Evolutionary conservation across 164 flowering plant genomes (phyloP).

Genomic region (Vitis vinifera): DNA sequence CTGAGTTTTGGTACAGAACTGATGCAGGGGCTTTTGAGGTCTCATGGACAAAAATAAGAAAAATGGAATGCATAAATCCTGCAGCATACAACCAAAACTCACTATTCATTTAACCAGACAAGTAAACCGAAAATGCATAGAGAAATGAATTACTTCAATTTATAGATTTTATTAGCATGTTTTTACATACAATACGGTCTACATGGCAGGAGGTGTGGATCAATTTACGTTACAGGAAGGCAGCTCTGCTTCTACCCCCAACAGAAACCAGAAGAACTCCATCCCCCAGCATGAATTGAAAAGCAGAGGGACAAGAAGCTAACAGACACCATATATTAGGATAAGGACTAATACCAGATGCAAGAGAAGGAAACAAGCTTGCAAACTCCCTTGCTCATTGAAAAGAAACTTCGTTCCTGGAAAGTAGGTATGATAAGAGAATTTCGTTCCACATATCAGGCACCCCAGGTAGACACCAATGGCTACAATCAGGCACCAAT

Average conservation of each 20-base stretch:
- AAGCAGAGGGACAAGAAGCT: too few relatives aligned
- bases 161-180: background rate
- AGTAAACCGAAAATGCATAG: background rate
- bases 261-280: background rate
- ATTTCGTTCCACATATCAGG: conserved; percentile 93
- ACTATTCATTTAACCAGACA: background rate
- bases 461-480: conserved; percentile 95
- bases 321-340: background rate
- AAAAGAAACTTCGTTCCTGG: conserved; percentile 8
- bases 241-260: background rate
- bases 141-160: background rate
- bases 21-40: too few relatives aligned
- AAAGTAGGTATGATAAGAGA: conserved; percentile 41
- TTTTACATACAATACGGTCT: background rate
- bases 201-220: background rate
- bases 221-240: background rate
- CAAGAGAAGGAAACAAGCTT: conserved; percentile 4
- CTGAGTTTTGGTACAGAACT: too few relatives aligned
- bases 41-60: too few relatives aligned
- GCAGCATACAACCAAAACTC: too few relatives aligned
- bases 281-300: too few relatives aligned
- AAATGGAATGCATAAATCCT: too few relatives aligned
- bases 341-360: background rate
- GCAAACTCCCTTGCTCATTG: conserved; percentile 3
- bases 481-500: conserved; percentile 80